Evolutionary conservation across 2,329 filamentous ascomycete species (phyloP), one percentile per base, ranked within the genome.

Genomic region (Colletotrichum orchidophilum): DNA sequence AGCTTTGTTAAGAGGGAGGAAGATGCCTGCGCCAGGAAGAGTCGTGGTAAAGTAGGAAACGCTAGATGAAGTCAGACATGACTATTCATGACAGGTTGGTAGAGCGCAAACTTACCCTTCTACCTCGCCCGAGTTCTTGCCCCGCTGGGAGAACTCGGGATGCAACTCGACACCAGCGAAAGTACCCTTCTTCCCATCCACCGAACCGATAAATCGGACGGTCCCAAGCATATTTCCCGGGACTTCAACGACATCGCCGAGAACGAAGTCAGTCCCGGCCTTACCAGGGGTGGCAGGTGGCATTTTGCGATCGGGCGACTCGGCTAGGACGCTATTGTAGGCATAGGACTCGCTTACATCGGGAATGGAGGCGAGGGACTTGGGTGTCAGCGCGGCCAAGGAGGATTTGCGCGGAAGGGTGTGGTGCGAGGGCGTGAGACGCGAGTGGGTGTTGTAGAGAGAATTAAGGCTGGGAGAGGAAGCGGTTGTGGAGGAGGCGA

Each of bases 121-220:
- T 65, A 98, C 96, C 81, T 97, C 95, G 74, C 96, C 96, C 77
- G 90, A 97, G 79, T 99, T 99, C 86, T 99, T 99, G 39, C 96
- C 96, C 78, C 93, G 90, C 62, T 87, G 82, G 39, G 95, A 93
- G 84, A 92, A 97, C 75, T 97, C 93, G 63, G 89, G 85, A 77
- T 92, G 90, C 73, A 99, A 87, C 82, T 99, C 96, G 42, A 99
- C 94, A 55, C 96, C 96, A 35, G 94, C 95, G 85, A 99, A 99
- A 24, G 90, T 89, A 61, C 96, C 96, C 75, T 93, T 94, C 85
- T 97, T 98, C 73, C 95, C 95, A 76, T 91, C 90, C 50, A 99
- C 96, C 49, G 87, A 86, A 54, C 96, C 96, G 73, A 98, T 86
- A 79, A 97, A 99, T 79, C 93, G 96, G 75, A 98, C 92, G 2